Conservation (phyloP, 441 rosid species). For the Gossypium laxum region DNA sequence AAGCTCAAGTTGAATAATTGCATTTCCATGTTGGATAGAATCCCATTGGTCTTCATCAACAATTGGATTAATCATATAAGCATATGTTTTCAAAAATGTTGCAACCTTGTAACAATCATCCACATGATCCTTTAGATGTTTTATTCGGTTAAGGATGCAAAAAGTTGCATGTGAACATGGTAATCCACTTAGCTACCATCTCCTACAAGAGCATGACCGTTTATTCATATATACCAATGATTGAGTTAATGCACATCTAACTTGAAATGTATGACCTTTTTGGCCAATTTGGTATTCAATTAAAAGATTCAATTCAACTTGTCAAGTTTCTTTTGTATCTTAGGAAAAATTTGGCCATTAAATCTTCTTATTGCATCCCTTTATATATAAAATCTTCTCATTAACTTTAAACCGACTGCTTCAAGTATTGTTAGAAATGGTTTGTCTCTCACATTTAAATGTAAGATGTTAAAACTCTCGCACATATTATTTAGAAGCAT, state of each 20-base stretch:
- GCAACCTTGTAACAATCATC: neutral
- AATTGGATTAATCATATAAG: neutral
- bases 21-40: neutral
- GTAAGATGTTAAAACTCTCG: neutral
- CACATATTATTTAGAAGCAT: neutral
- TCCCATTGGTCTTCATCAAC: neutral
- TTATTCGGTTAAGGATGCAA: neutral
- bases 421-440: neutral
- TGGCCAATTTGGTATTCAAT: neutral
- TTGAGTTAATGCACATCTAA: neutral
- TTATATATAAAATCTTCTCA: neutral
- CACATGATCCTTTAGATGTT: neutral
- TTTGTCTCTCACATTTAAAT: neutral
- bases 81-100: neutral
- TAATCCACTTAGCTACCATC: neutral
- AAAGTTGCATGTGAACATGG: neutral
- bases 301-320: neutral
- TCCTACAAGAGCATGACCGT: neutral
- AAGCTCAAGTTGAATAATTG: neutral
- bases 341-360: neutral
- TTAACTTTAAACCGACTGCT: neutral
- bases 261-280: neutral
- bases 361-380: neutral
- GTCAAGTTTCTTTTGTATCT: neutral
- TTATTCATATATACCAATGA: neutral